These are phyloP conservation scores for Calycina herbarum DNA, from an alignment of 2,329 filamentous ascomycete species.

Conservation along the genomic window DNA sequence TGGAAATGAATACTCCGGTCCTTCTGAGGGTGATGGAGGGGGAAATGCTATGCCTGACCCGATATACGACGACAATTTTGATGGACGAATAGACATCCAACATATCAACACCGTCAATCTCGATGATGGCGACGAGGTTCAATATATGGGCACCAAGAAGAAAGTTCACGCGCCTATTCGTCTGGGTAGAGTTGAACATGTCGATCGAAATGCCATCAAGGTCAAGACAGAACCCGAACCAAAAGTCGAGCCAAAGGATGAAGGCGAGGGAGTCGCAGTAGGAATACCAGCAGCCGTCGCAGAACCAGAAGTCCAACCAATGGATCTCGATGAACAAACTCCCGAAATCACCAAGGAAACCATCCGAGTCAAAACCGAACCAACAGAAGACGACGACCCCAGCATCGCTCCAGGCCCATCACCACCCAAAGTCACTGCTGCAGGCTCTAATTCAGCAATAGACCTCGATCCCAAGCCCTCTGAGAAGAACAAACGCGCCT, in stretches of 20 bases:
- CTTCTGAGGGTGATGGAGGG: conserved; percentile 15
- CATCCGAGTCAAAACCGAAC: conserved; percentile 23
- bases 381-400: conserved; percentile 7
- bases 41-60: conserved; percentile 27
- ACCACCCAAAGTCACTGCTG: background rate
- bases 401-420: background rate
- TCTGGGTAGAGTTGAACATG: conserved; percentile 35
- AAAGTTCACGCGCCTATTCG: conserved; percentile 30
- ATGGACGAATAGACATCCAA: conserved; percentile 35
- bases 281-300: conserved; percentile 5
- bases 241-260: conserved; percentile 11
- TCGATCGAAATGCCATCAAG: conserved; percentile 30
- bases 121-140: conserved; percentile 18
- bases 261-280: background rate
- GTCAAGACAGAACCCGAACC: conserved; percentile 30
- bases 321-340: conserved; percentile 23
- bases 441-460: background rate
- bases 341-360: conserved; percentile 3
- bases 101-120: conserved; percentile 30
- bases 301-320: conserved; percentile 14
- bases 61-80: conserved; percentile 29
- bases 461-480: conserved; percentile 3
- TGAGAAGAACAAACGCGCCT: conserved; percentile 16
- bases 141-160: background rate
- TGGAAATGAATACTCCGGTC: conserved; percentile 9